These are phyloP conservation scores for Sclerotinia sclerotiorum DNA, from an alignment of 2,329 filamentous ascomycete species.

Conservation along the genomic window DNA sequence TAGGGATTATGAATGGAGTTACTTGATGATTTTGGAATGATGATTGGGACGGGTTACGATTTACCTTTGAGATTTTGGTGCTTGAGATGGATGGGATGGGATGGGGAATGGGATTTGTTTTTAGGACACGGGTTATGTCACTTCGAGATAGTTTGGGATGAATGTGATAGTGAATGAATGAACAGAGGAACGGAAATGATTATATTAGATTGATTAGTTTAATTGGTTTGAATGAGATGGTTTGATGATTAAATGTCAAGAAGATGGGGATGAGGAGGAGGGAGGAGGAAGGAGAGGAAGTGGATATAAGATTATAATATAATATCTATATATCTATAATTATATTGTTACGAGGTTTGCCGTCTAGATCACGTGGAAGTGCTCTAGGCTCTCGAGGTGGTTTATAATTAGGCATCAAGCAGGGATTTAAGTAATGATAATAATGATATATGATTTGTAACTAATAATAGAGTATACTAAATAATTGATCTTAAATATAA, in stretches of 20 bases:
- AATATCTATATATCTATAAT: background rate
- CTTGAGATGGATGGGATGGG: background rate
- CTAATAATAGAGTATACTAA: too few species aligned
- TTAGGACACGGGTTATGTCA: too few species aligned
- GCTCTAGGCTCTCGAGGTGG: too few species aligned
- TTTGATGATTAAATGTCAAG: background rate
- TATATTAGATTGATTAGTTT: conserved; percentile 5
- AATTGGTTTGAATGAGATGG: background rate
- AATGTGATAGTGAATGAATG: background rate
- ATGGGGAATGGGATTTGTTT: background rate
- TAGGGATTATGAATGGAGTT: conserved; percentile 3
- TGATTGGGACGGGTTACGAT: background rate
- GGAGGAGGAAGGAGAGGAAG: background rate
- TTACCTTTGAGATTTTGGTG: background rate
- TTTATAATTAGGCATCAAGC: too few species aligned
- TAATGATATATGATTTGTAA: too few species aligned
- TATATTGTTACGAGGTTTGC: too few species aligned
- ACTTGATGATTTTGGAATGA: background rate
- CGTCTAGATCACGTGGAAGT: too few species aligned
- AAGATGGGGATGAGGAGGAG: background rate
- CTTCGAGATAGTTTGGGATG: background rate
- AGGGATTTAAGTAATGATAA: too few species aligned
- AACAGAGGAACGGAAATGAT: background rate
- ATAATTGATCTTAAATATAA: too few species aligned
- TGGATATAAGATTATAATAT: background rate